Evolutionary conservation across 2,329 filamentous ascomycete species (phyloP).

Genomic region (Aureobasidium sp.): DNA sequence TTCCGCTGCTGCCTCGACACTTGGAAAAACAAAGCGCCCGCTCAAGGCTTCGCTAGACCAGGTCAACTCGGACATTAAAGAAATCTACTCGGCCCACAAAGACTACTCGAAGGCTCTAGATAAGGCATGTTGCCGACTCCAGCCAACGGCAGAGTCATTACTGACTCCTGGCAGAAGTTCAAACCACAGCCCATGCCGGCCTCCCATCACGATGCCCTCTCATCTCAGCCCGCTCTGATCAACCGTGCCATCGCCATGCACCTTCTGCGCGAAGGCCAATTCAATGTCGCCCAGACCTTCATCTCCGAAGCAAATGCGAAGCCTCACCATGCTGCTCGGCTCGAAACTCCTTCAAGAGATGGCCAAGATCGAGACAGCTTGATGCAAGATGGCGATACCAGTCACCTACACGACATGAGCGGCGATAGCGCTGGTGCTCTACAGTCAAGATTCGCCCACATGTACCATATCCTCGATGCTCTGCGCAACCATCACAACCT

Average conservation of each 20-base stretch:
- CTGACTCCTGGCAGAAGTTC: slow-evolving; percentile 47
- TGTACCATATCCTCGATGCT: slow-evolving; percentile 83
- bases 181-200: slow-evolving; percentile 64
- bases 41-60: slow-evolving; percentile 74
- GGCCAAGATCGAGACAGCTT: not conserved
- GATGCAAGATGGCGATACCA: not conserved
- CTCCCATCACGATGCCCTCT: slow-evolving; percentile 73
- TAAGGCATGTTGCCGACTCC: slow-evolving; percentile 58
- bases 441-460: slow-evolving; percentile 74
- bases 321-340: not conserved
- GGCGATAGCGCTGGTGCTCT: slow-evolving; percentile 35
- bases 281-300: slow-evolving; percentile 79
- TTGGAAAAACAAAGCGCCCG: slow-evolving; percentile 80
- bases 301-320: slow-evolving; percentile 46
- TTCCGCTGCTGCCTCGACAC: slow-evolving; percentile 49
- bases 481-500: slow-evolving; percentile 67
- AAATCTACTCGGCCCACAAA: slow-evolving; percentile 73
- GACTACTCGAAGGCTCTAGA: slow-evolving; percentile 81
- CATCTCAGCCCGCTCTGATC: slow-evolving; percentile 66
- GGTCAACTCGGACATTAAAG: slow-evolving; percentile 74
- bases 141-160: too few relatives aligned
- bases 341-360: not conserved
- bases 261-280: slow-evolving; percentile 87
- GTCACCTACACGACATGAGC: slow-evolving; percentile 12
- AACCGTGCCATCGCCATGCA: slow-evolving; percentile 97